Percentiles rank a stretch among this genome's conserved stretches.
Conservation (phyloP, 2,329 filamentous ascomycete species). For the Cytospora schulzeri region DNA sequence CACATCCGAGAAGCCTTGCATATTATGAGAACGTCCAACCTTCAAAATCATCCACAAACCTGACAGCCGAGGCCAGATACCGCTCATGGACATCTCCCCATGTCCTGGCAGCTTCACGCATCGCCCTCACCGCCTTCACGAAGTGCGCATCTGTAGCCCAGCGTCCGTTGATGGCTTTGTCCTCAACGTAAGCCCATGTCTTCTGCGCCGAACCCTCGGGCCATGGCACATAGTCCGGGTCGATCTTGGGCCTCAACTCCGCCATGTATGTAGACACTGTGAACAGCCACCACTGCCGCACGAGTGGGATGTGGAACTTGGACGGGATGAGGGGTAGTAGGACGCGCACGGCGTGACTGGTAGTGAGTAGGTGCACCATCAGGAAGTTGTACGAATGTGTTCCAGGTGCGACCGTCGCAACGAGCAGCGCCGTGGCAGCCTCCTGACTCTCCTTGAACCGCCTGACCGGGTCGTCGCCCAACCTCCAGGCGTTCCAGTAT, state of each 20-base stretch:
- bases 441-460: slow-evolving; percentile 76
- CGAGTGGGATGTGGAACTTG: slow-evolving; percentile 70
- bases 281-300: slow-evolving; percentile 90
- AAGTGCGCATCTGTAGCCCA: slow-evolving; percentile 78
- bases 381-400: slow-evolving; percentile 79
- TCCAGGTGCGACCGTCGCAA: slow-evolving; percentile 59
- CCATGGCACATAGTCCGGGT: slow-evolving; percentile 61
- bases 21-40: slow-evolving; percentile 57
- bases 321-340: slow-evolving; percentile 76
- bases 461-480: slow-evolving; percentile 63
- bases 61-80: slow-evolving; percentile 69
- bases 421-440: slow-evolving; percentile 61
- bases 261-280: slow-evolving; percentile 76
- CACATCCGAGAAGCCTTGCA: neutral
- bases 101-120: slow-evolving; percentile 72
- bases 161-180: slow-evolving; percentile 68
- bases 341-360: slow-evolving; percentile 85
- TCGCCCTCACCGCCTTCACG: slow-evolving; percentile 76
- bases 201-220: slow-evolving; percentile 61
- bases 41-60: slow-evolving; percentile 73
- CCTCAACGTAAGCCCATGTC: slow-evolving; percentile 76
- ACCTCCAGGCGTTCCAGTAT: slow-evolving; percentile 88
- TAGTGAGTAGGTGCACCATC: slow-evolving; percentile 78
- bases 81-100: slow-evolving; percentile 71
- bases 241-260: slow-evolving; percentile 72